Conservation (phyloP, 371 early-diverging fungal genomes). For the Zychaea mexicana region DNA sequence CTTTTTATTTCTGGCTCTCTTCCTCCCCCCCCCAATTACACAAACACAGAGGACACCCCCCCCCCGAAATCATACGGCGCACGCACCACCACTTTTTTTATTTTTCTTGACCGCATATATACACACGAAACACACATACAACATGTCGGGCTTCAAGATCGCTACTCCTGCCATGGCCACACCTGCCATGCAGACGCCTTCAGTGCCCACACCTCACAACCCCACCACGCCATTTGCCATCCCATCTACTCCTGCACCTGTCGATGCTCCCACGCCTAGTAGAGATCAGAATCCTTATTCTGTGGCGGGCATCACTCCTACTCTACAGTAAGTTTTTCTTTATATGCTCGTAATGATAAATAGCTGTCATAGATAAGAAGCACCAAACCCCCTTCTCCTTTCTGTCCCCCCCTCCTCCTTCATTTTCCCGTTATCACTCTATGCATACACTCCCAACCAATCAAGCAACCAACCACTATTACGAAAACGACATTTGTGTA, state of each 20-base stretch:
- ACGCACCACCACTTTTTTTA: too few species aligned
- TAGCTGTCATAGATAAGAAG: neutral
- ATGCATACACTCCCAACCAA: too few species aligned
- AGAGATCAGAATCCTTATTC: constrained; percentile 57
- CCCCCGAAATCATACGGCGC: too few species aligned
- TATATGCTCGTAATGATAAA: constrained; percentile 2
- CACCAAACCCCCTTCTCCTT: neutral
- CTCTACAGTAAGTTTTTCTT: constrained; percentile 74
- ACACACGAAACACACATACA: neutral
- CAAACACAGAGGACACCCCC: neutral
- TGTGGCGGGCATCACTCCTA: constrained; percentile 80
- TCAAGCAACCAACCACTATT: too few species aligned
- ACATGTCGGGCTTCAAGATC: constrained; percentile 55
- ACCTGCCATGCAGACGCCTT: constrained; percentile 55
- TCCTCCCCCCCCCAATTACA: neutral
- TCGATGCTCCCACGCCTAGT: constrained; percentile 56
- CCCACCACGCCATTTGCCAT: constrained; percentile 45
- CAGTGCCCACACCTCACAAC: constrained; percentile 48
- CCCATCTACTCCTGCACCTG: constrained; percentile 53
- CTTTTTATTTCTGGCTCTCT: neutral
- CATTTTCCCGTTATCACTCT: too few species aligned
- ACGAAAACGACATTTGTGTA: too few species aligned
- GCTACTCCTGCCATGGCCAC: constrained; percentile 49
- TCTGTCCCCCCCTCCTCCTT: neutral
- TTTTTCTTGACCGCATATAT: too few species aligned